Conservation (phyloP, 148 eudicot species). For the Rhododendron mucronatum region DNA sequence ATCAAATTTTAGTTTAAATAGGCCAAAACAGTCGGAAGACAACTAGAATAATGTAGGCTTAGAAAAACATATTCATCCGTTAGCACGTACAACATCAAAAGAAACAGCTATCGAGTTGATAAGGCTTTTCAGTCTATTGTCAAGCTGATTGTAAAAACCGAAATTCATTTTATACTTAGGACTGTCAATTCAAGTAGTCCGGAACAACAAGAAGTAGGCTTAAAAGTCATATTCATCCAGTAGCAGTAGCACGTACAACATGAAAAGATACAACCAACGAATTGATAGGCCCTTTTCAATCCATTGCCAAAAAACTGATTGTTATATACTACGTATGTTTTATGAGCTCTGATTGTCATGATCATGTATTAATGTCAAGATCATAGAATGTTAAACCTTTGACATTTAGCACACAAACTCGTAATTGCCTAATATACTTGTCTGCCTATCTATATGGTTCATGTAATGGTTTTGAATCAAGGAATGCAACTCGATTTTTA, state of each 20-base stretch:
- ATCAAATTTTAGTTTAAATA: background rate
- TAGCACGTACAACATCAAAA: background rate
- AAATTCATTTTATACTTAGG: background rate
- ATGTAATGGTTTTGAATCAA: background rate
- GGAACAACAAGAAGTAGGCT: background rate
- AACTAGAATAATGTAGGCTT: background rate
- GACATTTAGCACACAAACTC: background rate
- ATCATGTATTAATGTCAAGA: background rate
- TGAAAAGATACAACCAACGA: background rate
- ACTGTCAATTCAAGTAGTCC: background rate
- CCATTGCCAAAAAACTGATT: background rate
- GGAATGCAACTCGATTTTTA: background rate
- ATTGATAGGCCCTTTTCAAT: background rate
- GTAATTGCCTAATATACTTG: background rate
- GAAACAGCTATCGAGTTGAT: background rate
- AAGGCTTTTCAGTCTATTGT: background rate
- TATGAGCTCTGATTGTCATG: background rate
- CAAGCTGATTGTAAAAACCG: background rate
- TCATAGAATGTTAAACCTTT: background rate
- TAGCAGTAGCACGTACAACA: background rate
- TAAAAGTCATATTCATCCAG: background rate
- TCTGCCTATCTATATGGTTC: background rate
- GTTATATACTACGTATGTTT: background rate
- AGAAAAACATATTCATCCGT: background rate
- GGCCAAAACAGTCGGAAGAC: background rate